These are phyloP conservation scores for Colletotrichum australisinense DNA, from an alignment of 2,329 filamentous ascomycete species.

Conservation along the genomic window DNA sequence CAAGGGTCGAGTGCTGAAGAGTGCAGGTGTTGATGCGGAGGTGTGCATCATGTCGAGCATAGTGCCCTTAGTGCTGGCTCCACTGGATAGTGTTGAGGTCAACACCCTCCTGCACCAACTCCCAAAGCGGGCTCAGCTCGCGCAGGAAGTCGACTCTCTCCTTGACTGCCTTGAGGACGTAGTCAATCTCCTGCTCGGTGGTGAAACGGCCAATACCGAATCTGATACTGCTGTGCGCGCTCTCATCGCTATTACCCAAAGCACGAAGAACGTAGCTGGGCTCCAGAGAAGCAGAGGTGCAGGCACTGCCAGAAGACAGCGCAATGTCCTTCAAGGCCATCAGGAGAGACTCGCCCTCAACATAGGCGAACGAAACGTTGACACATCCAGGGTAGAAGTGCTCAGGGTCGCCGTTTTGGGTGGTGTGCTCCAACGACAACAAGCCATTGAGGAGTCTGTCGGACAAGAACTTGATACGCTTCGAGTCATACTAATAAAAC, in stretches of 20 bases:
- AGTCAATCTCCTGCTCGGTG: conserved; percentile 94
- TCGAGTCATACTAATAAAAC: conserved; percentile 81
- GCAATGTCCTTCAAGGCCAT: conserved; percentile 99
- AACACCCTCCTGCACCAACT: conserved; percentile 95
- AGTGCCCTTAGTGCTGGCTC: conserved; percentile 83
- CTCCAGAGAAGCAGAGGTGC: conserved; percentile 95
- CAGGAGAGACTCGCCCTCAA: conserved; percentile 95
- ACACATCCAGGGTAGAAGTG: conserved; percentile 96
- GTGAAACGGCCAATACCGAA: conserved; percentile 99
- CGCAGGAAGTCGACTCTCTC: conserved; percentile 93
- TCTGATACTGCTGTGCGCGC: conserved; percentile 95
- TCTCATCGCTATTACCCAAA: conserved; percentile 96
- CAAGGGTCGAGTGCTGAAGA: neutral
- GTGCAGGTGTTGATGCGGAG: neutral
- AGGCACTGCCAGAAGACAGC: conserved; percentile 94
- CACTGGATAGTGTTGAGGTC: conserved; percentile 97
- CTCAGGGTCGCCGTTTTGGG: conserved; percentile 85
- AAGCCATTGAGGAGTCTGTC: conserved; percentile 86
- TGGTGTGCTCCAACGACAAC: conserved; percentile 90
- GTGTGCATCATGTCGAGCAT: neutral
- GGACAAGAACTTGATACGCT: conserved; percentile 85
- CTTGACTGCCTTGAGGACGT: conserved; percentile 92
- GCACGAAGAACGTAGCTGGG: conserved; percentile 96
- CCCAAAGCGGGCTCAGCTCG: conserved; percentile 96
- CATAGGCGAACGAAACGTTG: conserved; percentile 98